Base-by-base conservation (phyloP, 2,329 filamentous ascomycete genomes). In the Fusarium tanahbumbuense region DNA sequence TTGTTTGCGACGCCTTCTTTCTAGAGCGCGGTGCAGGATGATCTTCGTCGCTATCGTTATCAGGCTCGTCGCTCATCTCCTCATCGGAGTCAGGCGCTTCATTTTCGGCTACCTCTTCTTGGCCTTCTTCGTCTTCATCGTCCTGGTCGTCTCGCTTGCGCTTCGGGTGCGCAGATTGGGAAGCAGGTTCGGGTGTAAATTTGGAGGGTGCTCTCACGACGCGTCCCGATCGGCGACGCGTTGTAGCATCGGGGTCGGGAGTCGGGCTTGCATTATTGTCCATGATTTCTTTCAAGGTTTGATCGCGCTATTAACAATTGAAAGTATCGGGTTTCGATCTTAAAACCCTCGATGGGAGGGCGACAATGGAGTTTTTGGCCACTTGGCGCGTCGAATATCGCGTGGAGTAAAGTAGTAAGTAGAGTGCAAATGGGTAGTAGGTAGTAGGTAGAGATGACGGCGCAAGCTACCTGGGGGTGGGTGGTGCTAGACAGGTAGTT, bases 181-280 rank as follows among this genome's bases (percentile, higher is more conserved):
- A 71, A 44, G 77, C 61, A 56, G 75, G 64, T 65, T 89, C 85
- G 57, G 87, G 85, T 60, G 82, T 82, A 79, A 88, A 91, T 78
- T 90, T 90, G 76, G 85, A 78, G 47, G 88, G 88, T 37, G 83
- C 83, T 76, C 83, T 87, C 67, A 88, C 84, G 82, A 89, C 88
- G 87, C 89, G 89, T 88, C 89, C 88, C 40, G 90, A 92, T 71
- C 89, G 88, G 79, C 90, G 89, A 84, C 86, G 86, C 80, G 85
- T 83, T 76, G 83, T 83, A 64, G 82, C 80, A 67, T 84, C 83
- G 66, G 82, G 81, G 58, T 86, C 84, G 66, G 86, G 83, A 52
- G 86, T 85, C 70, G 82, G 81, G 75, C 82, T 85, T 78, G 84
- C 83, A 81, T 86, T 86, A 76, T 84, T 86, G 73, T 88, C 85